Percentiles rank a stretch among this genome's conserved stretches.
phyloP scores from a whole-genome alignment of 305 asterid species.

The Euphrasia arctica region DNA sequence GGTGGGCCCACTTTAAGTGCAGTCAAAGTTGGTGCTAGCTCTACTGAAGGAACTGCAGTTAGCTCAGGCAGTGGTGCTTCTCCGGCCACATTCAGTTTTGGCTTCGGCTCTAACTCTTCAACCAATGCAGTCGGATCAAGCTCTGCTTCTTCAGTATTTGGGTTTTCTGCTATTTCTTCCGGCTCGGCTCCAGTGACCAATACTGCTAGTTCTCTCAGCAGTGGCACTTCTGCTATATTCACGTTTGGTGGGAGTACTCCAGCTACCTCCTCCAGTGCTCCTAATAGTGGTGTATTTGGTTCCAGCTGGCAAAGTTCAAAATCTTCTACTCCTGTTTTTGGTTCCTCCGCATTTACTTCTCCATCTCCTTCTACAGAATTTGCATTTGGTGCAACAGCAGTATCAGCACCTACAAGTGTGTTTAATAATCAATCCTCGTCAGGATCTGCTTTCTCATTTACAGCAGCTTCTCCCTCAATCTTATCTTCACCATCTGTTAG shows the following conservation, averaged over 20 bases:
- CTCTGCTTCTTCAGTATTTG: slow-evolving; percentile 23
- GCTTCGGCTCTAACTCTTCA: slow-evolving; percentile 18
- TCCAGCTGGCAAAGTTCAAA: not conserved
- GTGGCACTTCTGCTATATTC: slow-evolving; percentile 31
- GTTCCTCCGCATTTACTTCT: slow-evolving; percentile 43
- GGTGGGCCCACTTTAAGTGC: slow-evolving; percentile 30
- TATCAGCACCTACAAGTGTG: not conserved
- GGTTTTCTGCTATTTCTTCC: slow-evolving; percentile 35
- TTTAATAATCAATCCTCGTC: not conserved
- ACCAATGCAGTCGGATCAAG: slow-evolving; percentile 28
- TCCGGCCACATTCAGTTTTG: not conserved
- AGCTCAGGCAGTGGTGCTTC: slow-evolving; percentile 29
- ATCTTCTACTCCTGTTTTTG: not conserved
- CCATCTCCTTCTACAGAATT: slow-evolving; percentile 51
- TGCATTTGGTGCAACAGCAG: slow-evolving; percentile 24
- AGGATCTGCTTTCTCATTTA: slow-evolving; percentile 37
- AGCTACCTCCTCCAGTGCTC: slow-evolving; percentile 31
- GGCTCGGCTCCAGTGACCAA: slow-evolving; percentile 32
- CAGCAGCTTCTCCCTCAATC: slow-evolving; percentile 25
- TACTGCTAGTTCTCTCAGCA: slow-evolving; percentile 39
- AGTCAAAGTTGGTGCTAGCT: slow-evolving; percentile 31
- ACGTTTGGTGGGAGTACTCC: slow-evolving; percentile 41
- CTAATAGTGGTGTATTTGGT: slow-evolving; percentile 31
- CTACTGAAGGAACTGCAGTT: slow-evolving; percentile 31
- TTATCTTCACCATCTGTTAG: slow-evolving; percentile 25